Base-by-base conservation (phyloP, 2,329 filamentous ascomycete genomes). In the Pseudopithomyces chartarum region DNA sequence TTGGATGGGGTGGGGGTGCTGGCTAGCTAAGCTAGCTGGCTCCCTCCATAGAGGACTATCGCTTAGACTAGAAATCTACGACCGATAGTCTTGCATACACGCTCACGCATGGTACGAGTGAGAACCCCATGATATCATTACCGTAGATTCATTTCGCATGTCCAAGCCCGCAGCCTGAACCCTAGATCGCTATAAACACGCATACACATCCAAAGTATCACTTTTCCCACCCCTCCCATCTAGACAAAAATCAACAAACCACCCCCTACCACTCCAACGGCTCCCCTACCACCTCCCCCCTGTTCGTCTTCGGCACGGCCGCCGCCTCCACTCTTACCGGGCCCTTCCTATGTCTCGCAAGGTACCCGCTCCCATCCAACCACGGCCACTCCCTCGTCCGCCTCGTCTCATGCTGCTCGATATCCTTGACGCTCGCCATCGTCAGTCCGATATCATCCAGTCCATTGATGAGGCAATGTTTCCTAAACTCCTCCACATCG, bases 361-460 rank as follows among this genome's bases (percentile, higher is more conserved):
- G 82, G 75, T 96, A 98, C 0, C 87, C 91, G 40, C 84, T 87
- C 33, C 94, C 95, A 71, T 97, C 92, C 63, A 98, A 80, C 94
- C 94, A 98, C 2, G 95, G 94, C 20, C 91, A 96, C 59, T 91
- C 85, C 51, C 82, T 78, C 10, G 89, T 89, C 73, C 92, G 86
- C 77, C 88, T 88, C 67, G 81, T 80, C 85, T 98, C 94, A 70
- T 95, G 97, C 58, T 84, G 84, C 56, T 84, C 80, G 73, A 98
- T 97, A 84, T 96, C 92, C 60, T 92, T 89, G 62, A 95, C 92
- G 79, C 91, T 85, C 79, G 96, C 91, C 84, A 97, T 91, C 6
- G 94, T 98, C 62, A 98, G 80, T 34, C 94, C 94, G 69, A 98
- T 98, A 68, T 98, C 95, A 73, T 98, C 94, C 10, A 98, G 86